Evolutionary conservation across 306 rosid species (phyloP).

Genomic region (Crotalaria pallida): DNA sequence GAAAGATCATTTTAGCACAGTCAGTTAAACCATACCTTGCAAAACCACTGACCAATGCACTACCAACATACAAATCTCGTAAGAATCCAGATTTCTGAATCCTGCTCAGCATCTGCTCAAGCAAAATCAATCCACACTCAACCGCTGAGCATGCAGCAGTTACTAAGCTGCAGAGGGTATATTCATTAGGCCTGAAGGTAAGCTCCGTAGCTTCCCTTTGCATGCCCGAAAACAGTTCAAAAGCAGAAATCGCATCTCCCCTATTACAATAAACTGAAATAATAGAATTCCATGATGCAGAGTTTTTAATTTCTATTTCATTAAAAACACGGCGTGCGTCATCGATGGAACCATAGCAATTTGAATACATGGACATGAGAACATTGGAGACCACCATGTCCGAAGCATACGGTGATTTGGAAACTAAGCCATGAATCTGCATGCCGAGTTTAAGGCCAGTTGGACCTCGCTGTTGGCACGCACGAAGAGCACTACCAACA

Average conservation of each 20-base stretch:
- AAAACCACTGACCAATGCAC: constrained; percentile 84
- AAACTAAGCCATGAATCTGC: constrained; percentile 64
- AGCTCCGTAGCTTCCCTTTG: constrained; percentile 34
- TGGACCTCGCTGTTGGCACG: constrained; percentile 58
- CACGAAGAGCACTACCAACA: constrained; percentile 70
- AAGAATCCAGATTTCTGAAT: constrained; percentile 58
- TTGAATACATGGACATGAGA: constrained; percentile 76
- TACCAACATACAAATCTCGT: constrained; percentile 71
- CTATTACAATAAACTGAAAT: constrained; percentile 69
- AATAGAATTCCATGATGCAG: constrained; percentile 76
- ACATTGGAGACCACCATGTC: constrained; percentile 63
- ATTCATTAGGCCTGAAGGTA: constrained; percentile 60
- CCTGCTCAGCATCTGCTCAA: constrained; percentile 56
- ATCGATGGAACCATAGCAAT: constrained; percentile 39
- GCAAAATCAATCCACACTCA: constrained; percentile 46
- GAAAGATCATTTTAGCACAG: constrained; percentile 55
- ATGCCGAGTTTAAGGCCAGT: constrained; percentile 48
- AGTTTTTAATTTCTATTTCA: constrained; percentile 41
- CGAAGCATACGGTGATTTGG: constrained; percentile 38
- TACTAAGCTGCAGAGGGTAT: constrained; percentile 74
- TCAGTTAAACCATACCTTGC: constrained; percentile 53
- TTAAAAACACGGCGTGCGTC: constrained; percentile 62
- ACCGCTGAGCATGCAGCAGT: constrained; percentile 48
- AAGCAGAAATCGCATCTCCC: constrained; percentile 62
- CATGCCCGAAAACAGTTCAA: constrained; percentile 58